phyloP scores from a whole-genome alignment of 768 basidiomycete genomes.

The Tricholoma sp. region DNA sequence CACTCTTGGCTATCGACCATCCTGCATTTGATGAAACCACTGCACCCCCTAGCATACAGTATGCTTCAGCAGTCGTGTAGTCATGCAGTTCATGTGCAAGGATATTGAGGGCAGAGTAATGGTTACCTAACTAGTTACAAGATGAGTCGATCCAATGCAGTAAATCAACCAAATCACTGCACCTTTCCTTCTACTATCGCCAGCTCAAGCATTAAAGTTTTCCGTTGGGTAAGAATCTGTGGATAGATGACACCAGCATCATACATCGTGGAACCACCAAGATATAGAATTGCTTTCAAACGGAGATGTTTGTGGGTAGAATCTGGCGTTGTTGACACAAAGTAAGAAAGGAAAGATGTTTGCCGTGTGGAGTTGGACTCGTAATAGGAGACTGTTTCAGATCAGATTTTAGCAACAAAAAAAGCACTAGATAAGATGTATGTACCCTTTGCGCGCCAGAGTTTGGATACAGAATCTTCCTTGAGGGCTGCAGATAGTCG shows the following conservation, averaged over 20 bases:
- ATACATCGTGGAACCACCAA: constrained; percentile 73
- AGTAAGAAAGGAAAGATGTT: constrained; percentile 64
- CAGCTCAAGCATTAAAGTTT: constrained; percentile 62
- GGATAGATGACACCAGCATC: constrained; percentile 45
- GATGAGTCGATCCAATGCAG: neutral
- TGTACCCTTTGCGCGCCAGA: constrained; percentile 68
- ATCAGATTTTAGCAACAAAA: neutral
- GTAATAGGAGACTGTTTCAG: constrained; percentile 45
- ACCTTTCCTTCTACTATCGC: constrained; percentile 83
- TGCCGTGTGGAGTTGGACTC: constrained; percentile 28
- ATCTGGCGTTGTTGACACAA: constrained; percentile 79
- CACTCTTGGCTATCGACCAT: constrained; percentile 42
- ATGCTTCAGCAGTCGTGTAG: constrained; percentile 73
- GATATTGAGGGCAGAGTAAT: constrained; percentile 56
- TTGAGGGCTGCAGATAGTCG: constrained; percentile 45
- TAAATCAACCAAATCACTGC: constrained; percentile 2
- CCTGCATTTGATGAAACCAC: constrained; percentile 62
- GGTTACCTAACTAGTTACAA: constrained; percentile 38
- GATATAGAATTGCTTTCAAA: constrained; percentile 71
- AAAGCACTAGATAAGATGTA: neutral
- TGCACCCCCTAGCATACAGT: constrained; percentile 77
- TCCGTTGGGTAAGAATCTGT: constrained; percentile 41
- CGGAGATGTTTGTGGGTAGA: constrained; percentile 68
- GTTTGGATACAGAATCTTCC: constrained; percentile 48
- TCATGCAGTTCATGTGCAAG: constrained; percentile 73